A percentile compares a stretch with the other conserved stretches of the same genome.
Evolutionary conservation across 2,329 filamentous ascomycete species (phyloP).

Genomic region (Ophioceras dolichostomum): DNA sequence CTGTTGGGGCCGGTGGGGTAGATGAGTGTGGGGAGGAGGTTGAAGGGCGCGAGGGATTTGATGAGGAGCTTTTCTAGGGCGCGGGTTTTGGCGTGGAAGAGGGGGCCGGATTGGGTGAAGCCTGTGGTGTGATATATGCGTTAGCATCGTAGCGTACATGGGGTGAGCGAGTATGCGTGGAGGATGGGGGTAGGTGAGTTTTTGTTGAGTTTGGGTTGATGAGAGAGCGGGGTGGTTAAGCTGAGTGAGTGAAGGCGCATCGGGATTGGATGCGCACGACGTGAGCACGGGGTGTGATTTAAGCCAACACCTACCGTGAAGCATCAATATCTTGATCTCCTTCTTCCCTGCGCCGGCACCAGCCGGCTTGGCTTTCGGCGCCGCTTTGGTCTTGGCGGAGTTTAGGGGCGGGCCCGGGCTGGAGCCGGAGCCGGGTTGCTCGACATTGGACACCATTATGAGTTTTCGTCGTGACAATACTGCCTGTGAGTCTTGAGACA

Average conservation of each 20-base stretch:
- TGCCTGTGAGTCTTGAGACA: too few species aligned
- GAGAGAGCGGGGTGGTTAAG: too few species aligned
- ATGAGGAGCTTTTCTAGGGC: conserved; percentile 69
- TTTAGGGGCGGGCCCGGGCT: too few species aligned
- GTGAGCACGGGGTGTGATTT: too few species aligned
- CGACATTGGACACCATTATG: too few species aligned
- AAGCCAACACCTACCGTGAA: conserved; percentile 45
- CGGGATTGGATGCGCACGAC: too few species aligned
- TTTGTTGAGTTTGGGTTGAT: conserved; percentile 1
- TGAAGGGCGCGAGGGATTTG: conserved; percentile 56
- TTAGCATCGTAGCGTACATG: too few species aligned
- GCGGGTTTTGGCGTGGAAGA: conserved; percentile 82
- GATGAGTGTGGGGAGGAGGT: conserved; percentile 40
- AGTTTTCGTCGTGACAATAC: too few species aligned
- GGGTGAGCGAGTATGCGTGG: conserved; percentile 1
- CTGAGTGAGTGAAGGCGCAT: too few species aligned
- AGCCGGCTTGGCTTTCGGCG: too few species aligned
- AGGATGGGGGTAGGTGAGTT: conserved; percentile 1
- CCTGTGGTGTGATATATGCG: conserved; percentile 41
- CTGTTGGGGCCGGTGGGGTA: conserved; percentile 60
- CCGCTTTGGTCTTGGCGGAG: too few species aligned
- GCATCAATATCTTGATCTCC: conserved; percentile 60
- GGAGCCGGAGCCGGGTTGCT: too few species aligned
- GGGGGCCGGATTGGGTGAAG: conserved; percentile 78
- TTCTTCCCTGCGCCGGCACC: conserved; percentile 20